Conservation (phyloP, 2,329 filamentous ascomycete genomes). For the Rasamsonia emersonii region DNA sequence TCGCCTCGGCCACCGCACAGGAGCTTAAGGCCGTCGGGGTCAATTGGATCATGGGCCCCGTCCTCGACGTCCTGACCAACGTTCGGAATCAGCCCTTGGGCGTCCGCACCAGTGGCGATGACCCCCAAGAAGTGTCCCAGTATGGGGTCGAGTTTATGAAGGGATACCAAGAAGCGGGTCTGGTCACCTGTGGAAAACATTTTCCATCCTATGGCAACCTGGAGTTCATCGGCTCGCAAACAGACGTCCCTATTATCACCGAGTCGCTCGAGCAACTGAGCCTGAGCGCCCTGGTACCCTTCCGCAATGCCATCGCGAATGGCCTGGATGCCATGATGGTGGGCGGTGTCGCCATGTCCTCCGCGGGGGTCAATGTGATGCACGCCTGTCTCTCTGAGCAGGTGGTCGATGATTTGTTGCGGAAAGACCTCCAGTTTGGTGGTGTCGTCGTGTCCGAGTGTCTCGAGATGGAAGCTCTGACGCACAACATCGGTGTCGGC, state of each 20-base stretch:
- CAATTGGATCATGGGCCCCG: conserved; percentile 90
- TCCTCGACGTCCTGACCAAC: conserved; percentile 89
- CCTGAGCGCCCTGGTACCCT: conserved; percentile 83
- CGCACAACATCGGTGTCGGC: conserved; percentile 92
- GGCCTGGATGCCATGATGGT: conserved; percentile 94
- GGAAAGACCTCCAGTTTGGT: conserved; percentile 81
- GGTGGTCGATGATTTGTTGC: conserved; percentile 79
- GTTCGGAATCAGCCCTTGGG: conserved; percentile 83
- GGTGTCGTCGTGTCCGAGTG: conserved; percentile 94
- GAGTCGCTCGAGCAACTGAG: conserved; percentile 89
- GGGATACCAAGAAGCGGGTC: conserved; percentile 82
- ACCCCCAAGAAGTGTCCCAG: conserved; percentile 88
- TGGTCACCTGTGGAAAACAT: conserved; percentile 88
- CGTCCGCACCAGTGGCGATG: conserved; percentile 81
- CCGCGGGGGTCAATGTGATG: conserved; percentile 85
- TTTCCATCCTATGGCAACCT: conserved; percentile 95
- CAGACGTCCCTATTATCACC: conserved; percentile 91
- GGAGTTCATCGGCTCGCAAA: conserved; percentile 81
- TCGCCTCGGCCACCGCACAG: conserved; percentile 86
- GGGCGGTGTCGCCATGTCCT: conserved; percentile 86
- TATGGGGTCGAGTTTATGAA: conserved; percentile 87
- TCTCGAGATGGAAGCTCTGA: conserved; percentile 91
- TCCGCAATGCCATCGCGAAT: conserved; percentile 77
- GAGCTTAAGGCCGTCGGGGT: conserved; percentile 89
- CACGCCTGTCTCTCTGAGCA: conserved; percentile 90